Evolutionary conservation across 495 filamentous ascomycete genomes (phyloP), one percentile per base, ranked within the genome.

Genomic region (Opeltia flavorubescens): DNA sequence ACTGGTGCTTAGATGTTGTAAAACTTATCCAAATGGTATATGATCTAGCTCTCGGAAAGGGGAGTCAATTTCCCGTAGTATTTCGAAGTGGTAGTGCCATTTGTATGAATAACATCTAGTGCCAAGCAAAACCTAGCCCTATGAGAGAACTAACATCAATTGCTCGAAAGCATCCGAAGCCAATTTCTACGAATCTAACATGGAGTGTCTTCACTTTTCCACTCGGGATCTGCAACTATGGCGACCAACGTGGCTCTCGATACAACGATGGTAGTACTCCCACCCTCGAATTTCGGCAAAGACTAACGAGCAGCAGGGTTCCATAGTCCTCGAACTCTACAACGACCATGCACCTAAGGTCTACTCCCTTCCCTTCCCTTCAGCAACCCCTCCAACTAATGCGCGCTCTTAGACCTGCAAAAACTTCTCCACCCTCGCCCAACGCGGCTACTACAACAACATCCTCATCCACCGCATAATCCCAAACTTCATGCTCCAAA

Each of bases 401-500:
- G 27, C 17, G 5, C 34, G n/a, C 9, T 13, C 38, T 20, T 26
- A 54, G 65, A 94, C 93, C 4, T 94, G 88, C 75, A 73, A 74
- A 38, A 96, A 96, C 71, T 96, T 98, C 65, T 55, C 69, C 43
- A 83, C 78, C 6, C 83, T 96, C 36, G 79, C 80, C 15, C 60
- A 70, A 39, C 71, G 87, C 43, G 84, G 85, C 39, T 96, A 94
- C 74, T 98, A 94, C 76, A 77, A 88, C 64, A 64, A 63, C 59
- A 70, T 81, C 48, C 64, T 86, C 61, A 89, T 98, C 76, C 91
- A 98, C 71, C 87, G 91, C 55, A 79, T 98, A 45, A 96, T 96
- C 59, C 77, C 84, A 26, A 80, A 86, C 64, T 98, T 98, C 71
- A 96, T 96, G 91, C 76, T 93, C 49, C 91, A 98, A 68, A 85